These are phyloP conservation scores for Prorocentrum cordatum DNA, from an alignment of 169 alveolate genomes.

Conservation along the genomic window DNA sequence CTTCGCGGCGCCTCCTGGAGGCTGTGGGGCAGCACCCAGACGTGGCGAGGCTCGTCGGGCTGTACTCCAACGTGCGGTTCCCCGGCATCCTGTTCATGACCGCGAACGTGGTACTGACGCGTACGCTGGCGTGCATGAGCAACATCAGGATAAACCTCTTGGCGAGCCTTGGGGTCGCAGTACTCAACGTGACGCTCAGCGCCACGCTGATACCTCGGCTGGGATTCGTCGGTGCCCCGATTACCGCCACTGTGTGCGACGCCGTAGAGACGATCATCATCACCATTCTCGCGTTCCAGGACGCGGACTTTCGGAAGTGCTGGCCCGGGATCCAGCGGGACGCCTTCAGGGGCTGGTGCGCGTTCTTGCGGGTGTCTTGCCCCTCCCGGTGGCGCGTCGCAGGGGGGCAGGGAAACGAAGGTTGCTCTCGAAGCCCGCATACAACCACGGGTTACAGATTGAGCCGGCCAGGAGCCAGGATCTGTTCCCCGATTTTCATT, in stretches of 20 bases:
- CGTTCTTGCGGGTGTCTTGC: neutral
- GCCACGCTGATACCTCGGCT: neutral
- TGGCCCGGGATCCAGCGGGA: neutral
- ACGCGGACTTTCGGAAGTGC: constrained; percentile 28
- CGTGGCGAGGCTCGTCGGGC: neutral
- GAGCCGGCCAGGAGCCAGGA: too few species aligned
- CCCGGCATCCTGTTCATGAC: neutral
- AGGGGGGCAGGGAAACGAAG: too few species aligned
- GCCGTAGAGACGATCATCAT: neutral
- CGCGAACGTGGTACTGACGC: neutral
- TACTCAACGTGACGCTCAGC: neutral
- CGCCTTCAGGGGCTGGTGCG: neutral
- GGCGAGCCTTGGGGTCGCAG: neutral
- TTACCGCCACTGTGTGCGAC: constrained; percentile 1
- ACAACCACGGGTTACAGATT: too few species aligned
- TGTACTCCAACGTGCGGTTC: neutral
- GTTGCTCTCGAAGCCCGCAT: too few species aligned
- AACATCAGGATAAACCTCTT: neutral
- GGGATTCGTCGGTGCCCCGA: constrained; percentile 4
- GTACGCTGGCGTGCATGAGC: neutral
- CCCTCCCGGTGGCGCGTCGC: too few species aligned
- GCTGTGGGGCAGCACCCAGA: constrained; percentile 4
- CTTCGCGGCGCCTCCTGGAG: neutral
- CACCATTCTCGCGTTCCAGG: neutral
- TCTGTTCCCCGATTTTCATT: too few species aligned